Conservation (phyloP, 345 rosid genomes). For the Alliaria petiolata region DNA sequence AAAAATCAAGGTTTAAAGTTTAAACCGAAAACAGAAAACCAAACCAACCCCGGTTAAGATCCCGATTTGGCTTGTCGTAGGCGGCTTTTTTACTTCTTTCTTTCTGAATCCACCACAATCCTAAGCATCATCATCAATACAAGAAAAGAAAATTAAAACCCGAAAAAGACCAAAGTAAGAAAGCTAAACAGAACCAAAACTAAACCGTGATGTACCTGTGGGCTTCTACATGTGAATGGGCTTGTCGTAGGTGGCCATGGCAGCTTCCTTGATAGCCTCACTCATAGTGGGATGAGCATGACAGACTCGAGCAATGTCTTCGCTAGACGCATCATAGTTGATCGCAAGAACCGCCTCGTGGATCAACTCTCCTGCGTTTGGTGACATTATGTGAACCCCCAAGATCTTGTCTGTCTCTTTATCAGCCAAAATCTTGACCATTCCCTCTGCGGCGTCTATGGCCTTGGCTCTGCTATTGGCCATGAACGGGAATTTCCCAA, state of each 20-base stretch:
- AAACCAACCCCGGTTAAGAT: constrained; percentile 8
- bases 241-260: constrained; percentile 98
- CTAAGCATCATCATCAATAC: constrained; percentile 3
- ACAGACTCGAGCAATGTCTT: constrained; percentile 96
- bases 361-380: constrained; percentile 96
- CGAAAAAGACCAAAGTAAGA: no score
- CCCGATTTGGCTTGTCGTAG: constrained; percentile 2
- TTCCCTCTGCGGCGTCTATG: constrained; percentile 86
- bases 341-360: constrained; percentile 94
- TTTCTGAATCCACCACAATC: constrained; percentile 13
- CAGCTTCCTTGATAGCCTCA: constrained; percentile 99
- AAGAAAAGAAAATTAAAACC: background rate
- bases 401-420: constrained; percentile 92
- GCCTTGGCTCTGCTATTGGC: constrained; percentile 99
- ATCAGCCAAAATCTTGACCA: constrained; percentile 90
- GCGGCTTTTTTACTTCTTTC: constrained; percentile 3
- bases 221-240: constrained; percentile 76
- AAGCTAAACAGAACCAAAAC: background rate
- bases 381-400: constrained; percentile 95
- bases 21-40: background rate
- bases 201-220: constrained; percentile 15
- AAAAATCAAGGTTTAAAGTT: background rate
- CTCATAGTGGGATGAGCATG: constrained; percentile 99
- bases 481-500: constrained; percentile 96
- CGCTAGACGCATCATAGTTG: constrained; percentile 82